phyloP scores from a whole-genome alignment of 2,329 filamentous ascomycete genomes.

The Pseudogymnoascus sp. region DNA sequence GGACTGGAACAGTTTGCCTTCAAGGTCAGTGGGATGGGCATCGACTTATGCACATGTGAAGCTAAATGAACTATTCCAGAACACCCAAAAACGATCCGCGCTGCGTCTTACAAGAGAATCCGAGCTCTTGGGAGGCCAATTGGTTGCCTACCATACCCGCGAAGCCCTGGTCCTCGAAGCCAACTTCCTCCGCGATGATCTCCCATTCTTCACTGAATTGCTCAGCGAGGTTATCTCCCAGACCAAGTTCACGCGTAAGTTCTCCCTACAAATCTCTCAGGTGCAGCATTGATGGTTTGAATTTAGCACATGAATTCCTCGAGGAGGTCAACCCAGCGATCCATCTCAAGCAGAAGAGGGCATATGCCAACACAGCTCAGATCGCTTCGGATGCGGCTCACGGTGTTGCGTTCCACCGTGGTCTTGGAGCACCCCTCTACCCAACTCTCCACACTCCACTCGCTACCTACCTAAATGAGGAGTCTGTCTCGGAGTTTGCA shows the following conservation, averaged over 20 bases:
- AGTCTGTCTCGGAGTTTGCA: constrained; percentile 68
- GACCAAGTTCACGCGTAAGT: constrained; percentile 76
- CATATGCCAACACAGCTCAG: constrained; percentile 53
- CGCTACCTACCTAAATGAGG: constrained; percentile 72
- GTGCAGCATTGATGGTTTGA: constrained; percentile 11
- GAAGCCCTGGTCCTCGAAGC: constrained; percentile 89
- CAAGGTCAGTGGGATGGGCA: constrained; percentile 51
- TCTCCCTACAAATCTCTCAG: constrained; percentile 12
- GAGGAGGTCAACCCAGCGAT: constrained; percentile 79
- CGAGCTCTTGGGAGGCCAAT: constrained; percentile 88
- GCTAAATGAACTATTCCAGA: constrained; percentile 40
- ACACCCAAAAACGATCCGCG: constrained; percentile 79
- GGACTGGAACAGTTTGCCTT: constrained; percentile 94
- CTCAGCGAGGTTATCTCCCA: constrained; percentile 83
- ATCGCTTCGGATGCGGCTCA: constrained; percentile 83
- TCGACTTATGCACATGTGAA: not conserved
- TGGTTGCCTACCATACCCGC: constrained; percentile 80
- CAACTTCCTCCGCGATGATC: constrained; percentile 89
- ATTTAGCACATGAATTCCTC: constrained; percentile 74
- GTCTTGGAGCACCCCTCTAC: constrained; percentile 73
- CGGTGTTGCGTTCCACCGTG: constrained; percentile 82
- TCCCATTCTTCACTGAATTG: constrained; percentile 95
- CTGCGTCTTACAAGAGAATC: constrained; percentile 90
- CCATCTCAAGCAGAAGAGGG: constrained; percentile 66
- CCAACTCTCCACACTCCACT: constrained; percentile 65